These are phyloP conservation scores for Thelonectria blattea DNA, from an alignment of 2,329 filamentous ascomycete genomes.

Conservation along the genomic window DNA sequence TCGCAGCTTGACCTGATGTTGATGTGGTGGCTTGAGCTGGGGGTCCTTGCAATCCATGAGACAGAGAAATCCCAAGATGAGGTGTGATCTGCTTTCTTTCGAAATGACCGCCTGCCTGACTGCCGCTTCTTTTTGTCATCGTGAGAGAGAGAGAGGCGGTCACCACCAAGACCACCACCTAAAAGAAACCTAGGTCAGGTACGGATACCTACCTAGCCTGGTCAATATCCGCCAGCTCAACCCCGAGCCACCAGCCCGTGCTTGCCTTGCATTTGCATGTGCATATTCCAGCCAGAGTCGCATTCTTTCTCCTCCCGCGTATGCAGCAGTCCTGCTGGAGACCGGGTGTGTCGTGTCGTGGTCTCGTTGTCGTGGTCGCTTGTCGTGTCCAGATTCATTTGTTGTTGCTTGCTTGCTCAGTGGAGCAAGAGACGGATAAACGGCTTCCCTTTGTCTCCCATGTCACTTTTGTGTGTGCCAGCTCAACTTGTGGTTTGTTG, in stretches of 20 bases:
- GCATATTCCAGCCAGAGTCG: neutral
- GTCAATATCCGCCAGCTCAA: neutral
- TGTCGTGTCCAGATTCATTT: neutral
- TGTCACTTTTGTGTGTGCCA: too few relatives aligned
- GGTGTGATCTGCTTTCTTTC: too few relatives aligned
- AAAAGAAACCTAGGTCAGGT: too few relatives aligned
- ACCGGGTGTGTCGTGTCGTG: neutral
- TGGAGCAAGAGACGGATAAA: neutral
- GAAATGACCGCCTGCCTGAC: too few relatives aligned
- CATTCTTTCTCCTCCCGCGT: neutral
- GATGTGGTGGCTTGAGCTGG: slow-evolving; percentile 11
- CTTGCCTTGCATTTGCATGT: neutral
- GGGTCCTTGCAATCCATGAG: too few relatives aligned
- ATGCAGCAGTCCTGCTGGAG: neutral
- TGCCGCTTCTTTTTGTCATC: neutral
- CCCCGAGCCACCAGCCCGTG: neutral
- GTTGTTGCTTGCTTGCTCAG: neutral
- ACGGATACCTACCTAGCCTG: neutral
- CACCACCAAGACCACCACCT: neutral
- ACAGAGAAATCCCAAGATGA: neutral
- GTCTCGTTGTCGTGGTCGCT: neutral
- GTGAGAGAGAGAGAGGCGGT: neutral
- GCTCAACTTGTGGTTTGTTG: neutral
- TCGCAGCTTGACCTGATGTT: slow-evolving; percentile 16
- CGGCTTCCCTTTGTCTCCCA: neutral